Base-by-base conservation (phyloP, 2,329 filamentous ascomycete genomes). In the Chaetomium sp. region DNA sequence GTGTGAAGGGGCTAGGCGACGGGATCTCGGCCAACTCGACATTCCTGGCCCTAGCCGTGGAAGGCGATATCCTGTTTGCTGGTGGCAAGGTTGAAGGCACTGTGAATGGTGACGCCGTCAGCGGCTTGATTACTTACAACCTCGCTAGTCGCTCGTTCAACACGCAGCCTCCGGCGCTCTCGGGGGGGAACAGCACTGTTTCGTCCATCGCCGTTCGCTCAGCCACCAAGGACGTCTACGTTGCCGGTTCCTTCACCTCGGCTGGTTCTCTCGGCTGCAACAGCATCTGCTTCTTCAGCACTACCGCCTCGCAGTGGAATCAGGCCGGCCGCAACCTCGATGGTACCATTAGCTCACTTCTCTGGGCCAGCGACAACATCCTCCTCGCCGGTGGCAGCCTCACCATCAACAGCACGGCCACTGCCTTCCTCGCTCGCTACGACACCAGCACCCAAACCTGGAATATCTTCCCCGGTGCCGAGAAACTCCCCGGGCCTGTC, bases 261-360 rank as follows among this genome's bases (percentile, higher is more conserved):
- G 94, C 91, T 14, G 94, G 94, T 34, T 86, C 87, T 4, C 79
- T 97, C 35, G 85, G 82, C 43, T 99, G 94, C 68, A 84, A 87
- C 3, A 85, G 83, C 47, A 81, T 99, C 32, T 99, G 94, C 71
- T 76, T 87, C 57, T 95, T 88, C 72, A 85, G 87, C 67, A 82
- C 85, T 2, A 74, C 81, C 6, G 78, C 79, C 4, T 80, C 79
- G 11, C 86, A 91, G 65, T 99, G 92, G 92, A 87, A 79, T 65
- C 82, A 87, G 40, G 88, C 91, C 11, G 91, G 90, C 7, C 81
- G 79, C 45, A 85, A 81, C 55, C 71, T 97, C 12, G 75, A 74
- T 48, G 92, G 94, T 5, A 79, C 78, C 27, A 87, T 92, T 40
- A 79, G 85, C 56, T 74, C 80, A 33, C 80, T 97, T 71, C 75